Evolutionary conservation across 2,329 filamentous ascomycete species (phyloP), one percentile per base, ranked within the genome.

Genomic region (Lecanicillium sp.): DNA sequence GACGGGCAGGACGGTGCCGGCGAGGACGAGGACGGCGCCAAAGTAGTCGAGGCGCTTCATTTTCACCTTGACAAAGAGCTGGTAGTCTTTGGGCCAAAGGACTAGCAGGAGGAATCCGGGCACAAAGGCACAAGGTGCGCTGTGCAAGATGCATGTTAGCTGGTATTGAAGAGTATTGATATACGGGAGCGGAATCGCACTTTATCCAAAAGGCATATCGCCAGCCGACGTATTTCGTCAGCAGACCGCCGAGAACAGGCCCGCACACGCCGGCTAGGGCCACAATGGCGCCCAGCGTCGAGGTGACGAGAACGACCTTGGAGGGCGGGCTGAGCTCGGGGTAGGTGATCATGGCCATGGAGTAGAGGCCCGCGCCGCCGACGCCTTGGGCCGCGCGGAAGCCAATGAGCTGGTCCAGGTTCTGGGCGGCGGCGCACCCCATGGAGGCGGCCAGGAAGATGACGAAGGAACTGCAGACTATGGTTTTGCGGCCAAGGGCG

Each of bases 341-440:
- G 19, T 44, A 46, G 18, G 44, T 37, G 18, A 50, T 47, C 45
- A 50, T 45, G 14, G 48, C 33, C 33, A 50, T 40, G 29, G 44
- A 34, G 33, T 50, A 50, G 15, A 50, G 42, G 5, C 50, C 50
- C 3, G 50, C 48, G 37, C 46, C 48, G 30, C 48, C 48, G 4
- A 43, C 45, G 10, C 48, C 48, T 25, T 50, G 48, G 11, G 37
- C 37, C 17, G 48, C 45, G 12, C 48, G 46, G 36, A 50, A 50
- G 14, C 44, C 45, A 31, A 47, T 48, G 18, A 50, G 45, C 27
- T 50, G 48, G 31, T 45, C 33, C 17, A 50, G 34, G 22, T 17
- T 50, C 20, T 37, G 28, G n/a, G 46, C 18, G 11, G 43, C 38
- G 27, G 19, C 46, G 29, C 45, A 47, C 3, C 36, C 48, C 29